These are phyloP conservation scores for Ceratobasidium theobromae DNA, from an alignment of 1,284 basidiomycete genomes.

Conservation along the genomic window DNA sequence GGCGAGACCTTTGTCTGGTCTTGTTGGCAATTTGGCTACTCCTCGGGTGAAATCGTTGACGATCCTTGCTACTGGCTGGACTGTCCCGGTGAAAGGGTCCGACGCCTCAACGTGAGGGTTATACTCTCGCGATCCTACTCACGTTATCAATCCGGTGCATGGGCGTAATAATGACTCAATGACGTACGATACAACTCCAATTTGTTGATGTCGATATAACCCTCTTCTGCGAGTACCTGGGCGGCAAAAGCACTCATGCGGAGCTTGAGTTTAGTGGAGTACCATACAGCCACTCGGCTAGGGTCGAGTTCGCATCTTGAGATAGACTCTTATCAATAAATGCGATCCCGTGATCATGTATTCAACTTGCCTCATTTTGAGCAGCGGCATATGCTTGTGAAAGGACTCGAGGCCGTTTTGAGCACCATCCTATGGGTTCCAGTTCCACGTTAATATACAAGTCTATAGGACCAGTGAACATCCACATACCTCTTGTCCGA, in stretches of 20 bases:
- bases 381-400: conserved; percentile 59
- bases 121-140: conserved; percentile 56
- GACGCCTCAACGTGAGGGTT: conserved; percentile 45
- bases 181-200: conserved; percentile 53
- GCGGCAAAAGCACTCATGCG: conserved; percentile 58
- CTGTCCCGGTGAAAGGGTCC: conserved; percentile 49
- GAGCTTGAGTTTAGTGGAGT: conserved; percentile 54
- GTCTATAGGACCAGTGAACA: too few species aligned
- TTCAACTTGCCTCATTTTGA: conserved; percentile 58
- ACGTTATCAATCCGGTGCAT: neutral
- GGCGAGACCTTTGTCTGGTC: conserved; percentile 49
- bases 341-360: neutral
- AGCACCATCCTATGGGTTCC: conserved; percentile 52
- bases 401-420: conserved; percentile 55
- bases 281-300: conserved; percentile 56
- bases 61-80: neutral
- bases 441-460: too few species aligned
- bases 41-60: neutral
- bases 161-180: neutral
- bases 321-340: neutral
- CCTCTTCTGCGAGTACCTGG: conserved; percentile 52
- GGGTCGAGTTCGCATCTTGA: conserved; percentile 57
- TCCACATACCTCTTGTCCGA: conserved; percentile 53
- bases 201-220: conserved; percentile 48
- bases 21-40: conserved; percentile 16